phyloP scores from a whole-genome alignment of 129 eudicot genomes.

The Helianthus tuberosus region DNA sequence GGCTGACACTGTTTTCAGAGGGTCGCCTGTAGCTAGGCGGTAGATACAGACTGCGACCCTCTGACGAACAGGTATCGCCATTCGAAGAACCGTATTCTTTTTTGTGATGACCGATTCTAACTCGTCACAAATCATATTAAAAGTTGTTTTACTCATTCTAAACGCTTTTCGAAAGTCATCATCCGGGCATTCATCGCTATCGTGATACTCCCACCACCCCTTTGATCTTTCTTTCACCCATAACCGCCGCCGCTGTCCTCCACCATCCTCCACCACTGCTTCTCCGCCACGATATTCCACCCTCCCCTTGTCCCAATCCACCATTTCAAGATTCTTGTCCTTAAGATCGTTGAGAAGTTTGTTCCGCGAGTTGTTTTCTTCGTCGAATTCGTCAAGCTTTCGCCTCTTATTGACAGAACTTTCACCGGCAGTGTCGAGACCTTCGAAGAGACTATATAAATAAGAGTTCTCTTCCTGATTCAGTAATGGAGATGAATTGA shows the following conservation, averaged over 20 bases:
- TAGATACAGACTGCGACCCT: conserved; percentile 75
- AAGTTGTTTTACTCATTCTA: conserved; percentile 62
- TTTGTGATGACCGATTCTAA: conserved; percentile 46
- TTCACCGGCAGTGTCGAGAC: conserved; percentile 18
- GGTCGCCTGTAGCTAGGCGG: conserved; percentile 76
- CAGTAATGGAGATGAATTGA: conserved; percentile 35
- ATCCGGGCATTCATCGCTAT: conserved; percentile 56
- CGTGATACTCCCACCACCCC: conserved; percentile 74
- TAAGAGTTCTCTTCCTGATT: conserved; percentile 48
- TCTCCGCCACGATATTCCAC: conserved; percentile 9
- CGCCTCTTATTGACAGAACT: conserved; percentile 19
- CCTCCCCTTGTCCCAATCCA: conserved; percentile 17
- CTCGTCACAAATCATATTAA: conserved; percentile 36
- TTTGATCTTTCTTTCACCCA: conserved; percentile 82
- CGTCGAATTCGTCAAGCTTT: conserved; percentile 17
- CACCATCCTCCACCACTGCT: neutral
- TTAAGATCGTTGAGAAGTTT: conserved; percentile 1
- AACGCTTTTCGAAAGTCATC: conserved; percentile 60
- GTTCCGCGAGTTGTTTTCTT: neutral
- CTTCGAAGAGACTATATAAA: conserved; percentile 47
- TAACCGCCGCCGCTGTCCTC: conserved; percentile 45
- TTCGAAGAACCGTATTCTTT: conserved; percentile 60
- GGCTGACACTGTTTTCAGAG: conserved; percentile 59
- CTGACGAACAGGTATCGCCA: conserved; percentile 73
- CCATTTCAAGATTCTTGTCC: neutral